Conservation (phyloP, 2,329 filamentous ascomycete genomes). For the Stagonosporopsis chrysanthemi region DNA sequence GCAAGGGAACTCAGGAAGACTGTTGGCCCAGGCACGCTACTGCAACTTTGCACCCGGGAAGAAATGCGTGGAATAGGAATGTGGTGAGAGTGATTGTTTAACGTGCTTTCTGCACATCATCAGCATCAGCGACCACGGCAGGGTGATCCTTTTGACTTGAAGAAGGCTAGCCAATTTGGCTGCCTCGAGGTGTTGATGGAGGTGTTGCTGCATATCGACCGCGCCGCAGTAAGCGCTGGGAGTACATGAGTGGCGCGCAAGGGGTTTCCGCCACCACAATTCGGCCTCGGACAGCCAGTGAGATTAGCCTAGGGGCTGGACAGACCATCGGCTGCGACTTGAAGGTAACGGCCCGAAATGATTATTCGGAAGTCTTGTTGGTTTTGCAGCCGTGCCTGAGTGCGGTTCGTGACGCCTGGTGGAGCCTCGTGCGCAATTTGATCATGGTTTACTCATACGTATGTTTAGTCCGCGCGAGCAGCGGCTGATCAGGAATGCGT, state of each 20-base stretch:
- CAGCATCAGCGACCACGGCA: not conserved
- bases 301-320: not conserved
- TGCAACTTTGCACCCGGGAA: not conserved
- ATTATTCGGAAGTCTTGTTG: not conserved
- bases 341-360: slow-evolving; percentile 9
- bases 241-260: slow-evolving; percentile 15
- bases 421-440: too few relatives aligned
- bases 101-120: not conserved
- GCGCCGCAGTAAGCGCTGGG: slow-evolving; percentile 19
- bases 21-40: not conserved
- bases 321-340: not conserved
- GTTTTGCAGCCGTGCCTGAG: not conserved
- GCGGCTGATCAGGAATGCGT: not conserved
- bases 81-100: not conserved
- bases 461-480: not conserved
- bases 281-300: not conserved
- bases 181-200: not conserved
- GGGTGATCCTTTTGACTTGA: slow-evolving; percentile 6
- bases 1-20: not conserved
- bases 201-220: slow-evolving; percentile 12
- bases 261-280: slow-evolving; percentile 6
- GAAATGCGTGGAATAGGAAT: not conserved
- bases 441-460: too few relatives aligned
- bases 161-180: not conserved
- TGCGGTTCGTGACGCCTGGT: not conserved